Conservation (phyloP, 768 basidiomycete species). For the Neoboletus subvelutipes region DNA sequence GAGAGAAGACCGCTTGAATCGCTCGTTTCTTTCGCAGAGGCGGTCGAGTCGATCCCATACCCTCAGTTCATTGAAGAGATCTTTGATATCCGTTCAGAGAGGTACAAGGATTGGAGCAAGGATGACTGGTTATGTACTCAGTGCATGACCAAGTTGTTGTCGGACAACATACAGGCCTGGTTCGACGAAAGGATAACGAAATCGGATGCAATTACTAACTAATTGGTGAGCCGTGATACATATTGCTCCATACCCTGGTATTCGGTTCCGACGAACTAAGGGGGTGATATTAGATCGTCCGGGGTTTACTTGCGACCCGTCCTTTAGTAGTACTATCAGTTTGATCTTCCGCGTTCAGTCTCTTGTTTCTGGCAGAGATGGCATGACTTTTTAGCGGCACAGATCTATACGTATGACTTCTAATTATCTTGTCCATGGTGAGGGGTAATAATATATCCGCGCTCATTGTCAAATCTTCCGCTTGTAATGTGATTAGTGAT, state of each 20-base stretch:
- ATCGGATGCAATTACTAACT: background rate
- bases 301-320: background rate
- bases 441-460: conserved; percentile 5
- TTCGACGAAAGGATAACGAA: conserved; percentile 1
- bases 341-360: no score
- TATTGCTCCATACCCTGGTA: background rate
- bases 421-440: background rate
- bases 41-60: conserved; percentile 8
- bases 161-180: conserved; percentile 11
- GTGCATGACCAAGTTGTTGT: conserved; percentile 28
- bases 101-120: conserved; percentile 29
- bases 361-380: background rate
- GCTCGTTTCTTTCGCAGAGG: conserved; percentile 3
- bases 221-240: background rate
- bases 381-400: background rate
- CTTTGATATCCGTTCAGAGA: conserved; percentile 16
- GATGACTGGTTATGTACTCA: conserved; percentile 33
- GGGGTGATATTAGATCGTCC: background rate
- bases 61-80: conserved; percentile 15
- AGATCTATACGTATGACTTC: background rate
- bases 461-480: background rate
- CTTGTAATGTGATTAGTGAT: conserved; percentile 12
- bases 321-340: background rate
- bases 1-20: conserved; percentile 6
- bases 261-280: background rate